Evolutionary conservation across 345 rosid genomes (phyloP).

Genomic region (Sapria himalayana): DNA sequence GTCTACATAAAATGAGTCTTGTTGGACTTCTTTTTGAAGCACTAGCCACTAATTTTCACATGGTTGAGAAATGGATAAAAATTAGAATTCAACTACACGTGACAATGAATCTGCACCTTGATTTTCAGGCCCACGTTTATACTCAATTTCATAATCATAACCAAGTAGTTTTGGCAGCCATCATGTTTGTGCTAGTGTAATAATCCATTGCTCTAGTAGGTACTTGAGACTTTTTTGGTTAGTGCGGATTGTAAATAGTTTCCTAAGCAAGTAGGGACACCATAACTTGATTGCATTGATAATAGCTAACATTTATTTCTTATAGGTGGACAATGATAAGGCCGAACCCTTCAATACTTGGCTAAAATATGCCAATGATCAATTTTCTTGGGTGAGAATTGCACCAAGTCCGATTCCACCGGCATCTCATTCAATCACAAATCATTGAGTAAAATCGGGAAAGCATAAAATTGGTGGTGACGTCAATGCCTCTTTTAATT

Average conservation of each 20-base stretch:
- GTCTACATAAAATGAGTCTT: neutral
- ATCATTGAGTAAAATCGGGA: neutral
- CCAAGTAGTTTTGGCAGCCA: too few relatives aligned
- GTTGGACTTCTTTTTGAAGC: neutral
- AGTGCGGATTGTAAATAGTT: neutral
- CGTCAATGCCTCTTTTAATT: neutral
- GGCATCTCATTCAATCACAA: neutral
- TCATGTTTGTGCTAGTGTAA: neutral
- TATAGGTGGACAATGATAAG: too few relatives aligned
- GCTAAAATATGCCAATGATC: neutral
- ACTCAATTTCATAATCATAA: neutral
- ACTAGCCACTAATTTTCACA: neutral
- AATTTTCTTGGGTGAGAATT: neutral
- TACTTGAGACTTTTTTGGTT: too few relatives aligned
- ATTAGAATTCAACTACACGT: too few relatives aligned
- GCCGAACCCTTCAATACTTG: neutral
- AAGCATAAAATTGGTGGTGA: neutral
- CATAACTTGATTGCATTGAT: neutral
- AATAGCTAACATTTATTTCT: too few relatives aligned
- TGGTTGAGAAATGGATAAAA: neutral
- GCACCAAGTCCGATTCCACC: too few relatives aligned
- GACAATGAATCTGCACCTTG: too few relatives aligned
- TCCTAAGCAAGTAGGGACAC: neutral
- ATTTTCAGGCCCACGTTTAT: neutral
- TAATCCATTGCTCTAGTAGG: neutral